Percentiles rank a stretch among this genome's conserved stretches.
Conservation (phyloP, 768 basidiomycete species). For the Pleurotus cornucopiae region DNA sequence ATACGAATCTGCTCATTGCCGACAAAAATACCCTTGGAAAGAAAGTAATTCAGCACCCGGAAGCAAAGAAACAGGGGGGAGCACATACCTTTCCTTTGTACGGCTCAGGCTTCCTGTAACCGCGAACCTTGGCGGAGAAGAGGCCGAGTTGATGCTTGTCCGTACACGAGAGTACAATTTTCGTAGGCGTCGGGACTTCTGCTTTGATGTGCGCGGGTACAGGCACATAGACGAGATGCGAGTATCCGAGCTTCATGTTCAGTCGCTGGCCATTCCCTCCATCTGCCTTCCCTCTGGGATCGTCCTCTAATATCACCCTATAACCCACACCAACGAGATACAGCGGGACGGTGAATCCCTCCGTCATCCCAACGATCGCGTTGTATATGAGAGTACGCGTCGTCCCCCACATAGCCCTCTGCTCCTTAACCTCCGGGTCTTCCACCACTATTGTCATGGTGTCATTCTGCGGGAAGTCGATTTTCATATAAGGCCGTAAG, state of each 20-base stretch:
- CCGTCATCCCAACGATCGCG: conserved; percentile 85
- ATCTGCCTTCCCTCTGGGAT: conserved; percentile 56
- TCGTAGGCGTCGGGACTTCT: conserved; percentile 77
- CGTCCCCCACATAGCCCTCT: conserved; percentile 93
- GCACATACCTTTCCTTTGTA: conserved; percentile 92
- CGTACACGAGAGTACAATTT: conserved; percentile 76
- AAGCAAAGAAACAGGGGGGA: not conserved
- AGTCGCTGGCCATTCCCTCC: conserved; percentile 65
- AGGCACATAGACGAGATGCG: conserved; percentile 80
- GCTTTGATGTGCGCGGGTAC: conserved; percentile 80
- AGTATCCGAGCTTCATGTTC: conserved; percentile 90
- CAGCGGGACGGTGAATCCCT: conserved; percentile 79
- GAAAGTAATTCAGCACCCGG: conserved; percentile 4
- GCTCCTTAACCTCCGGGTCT: conserved; percentile 64
- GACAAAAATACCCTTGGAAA: conserved; percentile 82
- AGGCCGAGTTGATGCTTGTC: conserved; percentile 87
- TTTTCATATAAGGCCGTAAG: conserved; percentile 41
- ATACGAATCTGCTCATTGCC: conserved; percentile 91
- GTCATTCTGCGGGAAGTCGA: conserved; percentile 34
- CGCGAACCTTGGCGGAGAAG: conserved; percentile 83
- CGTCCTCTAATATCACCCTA: conserved; percentile 80
- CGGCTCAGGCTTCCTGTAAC: conserved; percentile 87
- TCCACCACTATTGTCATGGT: conserved; percentile 52
- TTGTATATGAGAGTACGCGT: conserved; percentile 88
- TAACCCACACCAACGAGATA: conserved; percentile 95